Conservation (phyloP, 2,329 filamentous ascomycete species). For the Claviceps maximensis region DNA sequence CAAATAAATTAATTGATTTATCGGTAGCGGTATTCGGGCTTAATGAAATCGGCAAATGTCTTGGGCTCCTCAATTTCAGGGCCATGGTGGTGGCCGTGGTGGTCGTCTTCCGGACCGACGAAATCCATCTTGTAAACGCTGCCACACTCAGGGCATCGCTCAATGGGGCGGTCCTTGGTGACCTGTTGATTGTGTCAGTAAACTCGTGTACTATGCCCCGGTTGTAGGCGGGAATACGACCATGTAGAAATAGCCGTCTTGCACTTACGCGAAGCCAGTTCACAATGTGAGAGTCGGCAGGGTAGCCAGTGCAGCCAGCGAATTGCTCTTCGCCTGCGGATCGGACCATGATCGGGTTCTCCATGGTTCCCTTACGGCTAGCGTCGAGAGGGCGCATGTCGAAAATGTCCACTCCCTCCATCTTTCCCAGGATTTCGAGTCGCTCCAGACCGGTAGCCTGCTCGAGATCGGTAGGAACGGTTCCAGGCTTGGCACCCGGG, state of each 20-base stretch:
- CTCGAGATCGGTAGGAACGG: slow-evolving; percentile 85
- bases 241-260: background rate
- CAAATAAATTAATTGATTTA: slow-evolving; percentile 16
- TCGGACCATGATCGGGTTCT: slow-evolving; percentile 81
- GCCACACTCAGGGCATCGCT: slow-evolving; percentile 95
- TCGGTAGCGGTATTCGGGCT: slow-evolving; percentile 80
- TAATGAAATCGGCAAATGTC: slow-evolving; percentile 92
- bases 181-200: slow-evolving; percentile 38
- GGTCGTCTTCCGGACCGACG: slow-evolving; percentile 67
- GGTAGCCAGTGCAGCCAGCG: slow-evolving; percentile 86
- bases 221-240: background rate
- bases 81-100: slow-evolving; percentile 45
- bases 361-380: slow-evolving; percentile 78
- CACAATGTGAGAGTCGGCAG: slow-evolving; percentile 81
- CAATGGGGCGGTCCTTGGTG: slow-evolving; percentile 76
- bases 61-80: slow-evolving; percentile 73
- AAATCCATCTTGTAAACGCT: slow-evolving; percentile 98
- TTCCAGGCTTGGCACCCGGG: slow-evolving; percentile 69
- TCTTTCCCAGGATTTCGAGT: slow-evolving; percentile 97
- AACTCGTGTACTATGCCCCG: background rate
- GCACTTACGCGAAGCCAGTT: slow-evolving; percentile 75
- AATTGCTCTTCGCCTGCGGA: slow-evolving; percentile 95
- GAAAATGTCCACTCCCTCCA: slow-evolving; percentile 96
- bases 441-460: slow-evolving; percentile 96
- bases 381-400: slow-evolving; percentile 95